phyloP scores from a whole-genome alignment of 306 rosid genomes.

The Gillenia trifoliata region DNA sequence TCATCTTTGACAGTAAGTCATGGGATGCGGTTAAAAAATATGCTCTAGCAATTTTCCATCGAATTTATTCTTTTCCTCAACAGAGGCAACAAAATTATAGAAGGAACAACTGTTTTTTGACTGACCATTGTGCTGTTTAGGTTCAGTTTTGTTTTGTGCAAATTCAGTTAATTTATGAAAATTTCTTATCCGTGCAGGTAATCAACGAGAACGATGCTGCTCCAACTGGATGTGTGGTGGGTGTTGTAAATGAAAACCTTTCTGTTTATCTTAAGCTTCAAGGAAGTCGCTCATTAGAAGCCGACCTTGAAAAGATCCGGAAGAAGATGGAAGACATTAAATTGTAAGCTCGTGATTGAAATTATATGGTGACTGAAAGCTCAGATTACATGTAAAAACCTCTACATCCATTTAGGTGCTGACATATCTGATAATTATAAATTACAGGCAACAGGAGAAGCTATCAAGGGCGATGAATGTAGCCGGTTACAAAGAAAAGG shows the following conservation, averaged over 20 bases:
- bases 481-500: constrained; percentile 79
- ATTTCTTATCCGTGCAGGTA: constrained; percentile 21
- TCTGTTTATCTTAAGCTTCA: constrained; percentile 42
- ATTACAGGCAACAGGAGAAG: constrained; percentile 67
- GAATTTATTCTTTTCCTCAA: too few relatives aligned
- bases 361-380: not conserved
- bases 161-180: not conserved
- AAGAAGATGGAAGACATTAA: constrained; percentile 40
- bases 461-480: constrained; percentile 50
- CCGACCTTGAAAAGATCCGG: constrained; percentile 41
- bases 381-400: too few relatives aligned
- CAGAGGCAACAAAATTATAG: not conserved
- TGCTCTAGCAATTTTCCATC: not conserved
- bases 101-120: not conserved
- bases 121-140: not conserved
- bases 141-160: not conserved
- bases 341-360: constrained; percentile 27
- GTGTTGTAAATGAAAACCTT: constrained; percentile 37
- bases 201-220: constrained; percentile 34
- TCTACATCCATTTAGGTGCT: too few relatives aligned
- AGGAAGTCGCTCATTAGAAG: constrained; percentile 42
- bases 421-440: too few relatives aligned
- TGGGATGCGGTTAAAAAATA: not conserved
- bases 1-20: constrained; percentile 51
- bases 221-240: constrained; percentile 39